Conservation (phyloP, 2,329 filamentous ascomycete genomes). For the Nemania bipapillata region DNA sequence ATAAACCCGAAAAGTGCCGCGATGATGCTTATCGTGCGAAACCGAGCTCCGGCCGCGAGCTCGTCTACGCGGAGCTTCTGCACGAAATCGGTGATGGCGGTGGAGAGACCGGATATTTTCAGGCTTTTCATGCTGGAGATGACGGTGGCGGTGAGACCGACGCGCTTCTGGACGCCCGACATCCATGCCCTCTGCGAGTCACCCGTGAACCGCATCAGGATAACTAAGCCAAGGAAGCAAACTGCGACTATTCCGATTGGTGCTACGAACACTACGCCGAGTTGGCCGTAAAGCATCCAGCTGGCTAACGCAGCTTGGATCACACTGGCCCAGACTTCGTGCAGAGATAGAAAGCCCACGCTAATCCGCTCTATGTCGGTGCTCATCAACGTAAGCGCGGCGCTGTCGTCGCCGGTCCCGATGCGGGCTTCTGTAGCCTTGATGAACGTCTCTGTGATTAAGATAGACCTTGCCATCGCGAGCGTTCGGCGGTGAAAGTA, state of each 20-base stretch:
- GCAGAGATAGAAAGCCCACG: slow-evolving; percentile 51
- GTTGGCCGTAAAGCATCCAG: slow-evolving; percentile 59
- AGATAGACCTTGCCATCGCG: slow-evolving; percentile 47
- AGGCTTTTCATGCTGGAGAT: slow-evolving; percentile 57
- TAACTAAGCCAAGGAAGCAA: slow-evolving; percentile 37
- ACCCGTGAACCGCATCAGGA: slow-evolving; percentile 44
- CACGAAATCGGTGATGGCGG: slow-evolving; percentile 47
- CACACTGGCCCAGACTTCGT: slow-evolving; percentile 56
- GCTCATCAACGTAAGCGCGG: slow-evolving; percentile 60
- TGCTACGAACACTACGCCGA: slow-evolving; percentile 61
- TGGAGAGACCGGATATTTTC: slow-evolving; percentile 55
- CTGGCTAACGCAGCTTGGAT: slow-evolving; percentile 59
- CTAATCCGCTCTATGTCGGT: slow-evolving; percentile 58
- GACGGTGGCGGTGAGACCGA: slow-evolving; percentile 49
- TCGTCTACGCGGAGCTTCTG: slow-evolving; percentile 53
- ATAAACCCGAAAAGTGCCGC: slow-evolving; percentile 44
- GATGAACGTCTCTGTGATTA: slow-evolving; percentile 51
- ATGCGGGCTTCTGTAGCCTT: slow-evolving; percentile 46
- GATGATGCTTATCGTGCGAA: slow-evolving; percentile 37
- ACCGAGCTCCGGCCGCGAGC: slow-evolving; percentile 52
- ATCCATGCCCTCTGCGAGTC: slow-evolving; percentile 53
- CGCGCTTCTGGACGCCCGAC: slow-evolving; percentile 50
- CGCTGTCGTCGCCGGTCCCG: slow-evolving; percentile 51
- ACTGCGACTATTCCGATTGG: slow-evolving; percentile 58
- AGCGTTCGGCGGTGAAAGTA: slow-evolving; percentile 51